Base-by-base conservation (phyloP, 106 monocot genomes). In the Allium sativum region DNA sequence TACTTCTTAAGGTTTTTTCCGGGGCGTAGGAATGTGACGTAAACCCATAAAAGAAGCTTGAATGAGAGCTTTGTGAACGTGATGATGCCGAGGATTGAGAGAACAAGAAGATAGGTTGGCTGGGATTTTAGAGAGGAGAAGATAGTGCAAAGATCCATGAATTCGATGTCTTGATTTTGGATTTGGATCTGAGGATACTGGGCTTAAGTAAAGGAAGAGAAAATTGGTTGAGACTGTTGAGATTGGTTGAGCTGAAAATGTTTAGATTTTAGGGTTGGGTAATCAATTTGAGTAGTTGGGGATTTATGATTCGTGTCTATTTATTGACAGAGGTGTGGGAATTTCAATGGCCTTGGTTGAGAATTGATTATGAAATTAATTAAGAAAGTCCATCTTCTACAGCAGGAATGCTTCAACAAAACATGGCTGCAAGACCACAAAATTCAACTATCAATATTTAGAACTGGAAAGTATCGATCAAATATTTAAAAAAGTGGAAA, bases 21-120 rank as follows among this genome's bases (percentile, higher is more conserved):
- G 9, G 82, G 80, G 55, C 88, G 77, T 71, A 93, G 74, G 82
- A 93, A 93, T 74, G 70, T 68, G 58, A 72, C 69, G 71, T 78
- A 88, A 65, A 82, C 6, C 82, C 84, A 93, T 20, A 22, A 59
- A 67, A 82, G 64, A 15, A 67, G 18, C 42, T 52, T 44, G 66
- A 81, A 3, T 18, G 77, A 44, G 74, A 73, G 31, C 51, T 52
- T 67, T 21, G 72, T 55, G 44, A 73, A 0, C 42, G 65, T 62
- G 78, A 93, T 43, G 65, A 88, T 44, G 45, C 88, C 84, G 52
- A 75, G 17, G 12, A 45, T 11, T 17, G 65, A 70, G 51, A 83
- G 73, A 45, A 69, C 21, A 59, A 76, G 65, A 15, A 79, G 31
- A 68, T 53, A 68, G n/a, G 52, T 15, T 40, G 56, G 72, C 59